Percentiles rank a stretch among this genome's conserved stretches.
Conservation (phyloP, 139 green algal species). For the Chlamydomonas incerta region DNA sequence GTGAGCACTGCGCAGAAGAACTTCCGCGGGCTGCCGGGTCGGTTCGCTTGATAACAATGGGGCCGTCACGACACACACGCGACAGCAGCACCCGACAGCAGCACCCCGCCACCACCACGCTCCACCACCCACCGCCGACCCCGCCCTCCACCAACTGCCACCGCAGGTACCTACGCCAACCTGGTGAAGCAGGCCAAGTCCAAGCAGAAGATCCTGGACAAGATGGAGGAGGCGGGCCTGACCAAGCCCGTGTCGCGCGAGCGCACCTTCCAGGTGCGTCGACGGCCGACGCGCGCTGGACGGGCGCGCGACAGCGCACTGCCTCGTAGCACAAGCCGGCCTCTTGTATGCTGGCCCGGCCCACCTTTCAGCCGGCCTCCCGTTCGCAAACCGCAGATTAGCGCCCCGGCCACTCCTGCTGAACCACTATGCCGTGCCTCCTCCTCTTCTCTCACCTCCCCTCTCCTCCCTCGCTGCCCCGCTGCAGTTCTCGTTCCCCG, state of each 20-base stretch:
- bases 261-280: constrained; percentile 60
- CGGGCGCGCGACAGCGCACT: background rate
- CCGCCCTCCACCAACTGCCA: background rate
- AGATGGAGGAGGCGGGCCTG: constrained; percentile 66
- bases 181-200: constrained; percentile 85
- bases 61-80: too few species aligned
- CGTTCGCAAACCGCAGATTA: too few species aligned
- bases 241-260: constrained; percentile 74
- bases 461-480: background rate
- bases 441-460: background rate
- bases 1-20: background rate
- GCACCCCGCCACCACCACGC: too few species aligned
- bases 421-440: too few species aligned
- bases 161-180: constrained; percentile 77
- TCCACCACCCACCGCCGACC: background rate
- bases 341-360: too few species aligned
- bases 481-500: constrained; percentile 71
- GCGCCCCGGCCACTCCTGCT: too few species aligned
- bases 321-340: too few species aligned
- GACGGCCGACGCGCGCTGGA: background rate
- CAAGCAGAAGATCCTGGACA: constrained; percentile 90
- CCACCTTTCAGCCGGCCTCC: too few species aligned
- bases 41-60: background rate
- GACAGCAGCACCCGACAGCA: too few species aligned
- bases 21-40: background rate